A percentile compares a stretch with the other conserved stretches of the same genome.
phyloP scores from a whole-genome alignment of 2,329 filamentous ascomycete species.

The Fusarium agapanthi region DNA sequence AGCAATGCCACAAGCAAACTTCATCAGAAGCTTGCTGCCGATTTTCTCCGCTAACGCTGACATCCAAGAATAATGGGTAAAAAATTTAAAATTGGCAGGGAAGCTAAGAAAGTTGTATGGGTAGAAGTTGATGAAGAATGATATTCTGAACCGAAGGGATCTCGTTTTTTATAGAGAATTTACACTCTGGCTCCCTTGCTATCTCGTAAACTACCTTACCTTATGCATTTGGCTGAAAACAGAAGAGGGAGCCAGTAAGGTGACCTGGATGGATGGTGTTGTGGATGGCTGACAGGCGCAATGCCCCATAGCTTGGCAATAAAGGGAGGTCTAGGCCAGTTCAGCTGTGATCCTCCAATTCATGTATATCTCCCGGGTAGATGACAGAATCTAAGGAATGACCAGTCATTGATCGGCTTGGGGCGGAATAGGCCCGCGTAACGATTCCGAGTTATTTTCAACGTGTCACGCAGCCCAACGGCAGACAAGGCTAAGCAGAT shows the following conservation, averaged over 20 bases:
- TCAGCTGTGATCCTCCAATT: not conserved
- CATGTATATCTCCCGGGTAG: rapidly evolving
- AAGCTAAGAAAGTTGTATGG: rapidly evolving
- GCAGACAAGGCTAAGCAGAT: not conserved
- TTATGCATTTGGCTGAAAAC: not conserved
- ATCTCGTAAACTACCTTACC: rapidly evolving
- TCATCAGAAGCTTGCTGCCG: not conserved
- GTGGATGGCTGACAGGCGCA: not conserved
- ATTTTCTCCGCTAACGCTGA: not conserved
- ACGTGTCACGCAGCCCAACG: no score
- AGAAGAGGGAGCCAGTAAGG: not conserved
- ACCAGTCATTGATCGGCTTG: rapidly evolving
- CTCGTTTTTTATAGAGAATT: not conserved
- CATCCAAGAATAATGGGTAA: not conserved
- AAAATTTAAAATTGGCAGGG: rapidly evolving
- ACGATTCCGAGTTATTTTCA: not conserved
- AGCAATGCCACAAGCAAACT: not conserved
- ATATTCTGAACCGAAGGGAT: not conserved
- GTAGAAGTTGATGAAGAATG: not conserved
- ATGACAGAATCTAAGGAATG: rapidly evolving
- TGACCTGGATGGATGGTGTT: rapidly evolving
- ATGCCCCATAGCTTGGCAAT: not conserved
- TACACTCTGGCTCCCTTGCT: rapidly evolving
- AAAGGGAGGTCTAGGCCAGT: rapidly evolving
- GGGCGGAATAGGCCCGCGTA: not conserved